Conservation (phyloP, 768 basidiomycete species). For the Naganishia kalamii region DNA sequence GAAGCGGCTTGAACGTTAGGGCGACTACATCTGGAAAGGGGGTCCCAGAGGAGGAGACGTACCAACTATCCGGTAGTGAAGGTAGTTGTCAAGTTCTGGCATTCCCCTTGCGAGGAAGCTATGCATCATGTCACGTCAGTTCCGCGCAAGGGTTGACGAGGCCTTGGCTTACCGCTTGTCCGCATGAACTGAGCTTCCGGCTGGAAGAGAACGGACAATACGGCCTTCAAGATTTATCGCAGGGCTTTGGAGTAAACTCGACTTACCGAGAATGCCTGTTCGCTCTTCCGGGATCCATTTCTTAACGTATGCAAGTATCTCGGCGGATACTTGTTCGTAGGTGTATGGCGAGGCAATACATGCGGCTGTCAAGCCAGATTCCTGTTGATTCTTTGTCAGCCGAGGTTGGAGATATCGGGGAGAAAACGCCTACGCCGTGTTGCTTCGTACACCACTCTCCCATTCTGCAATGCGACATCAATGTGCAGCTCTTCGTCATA, state of each 20-base stretch:
- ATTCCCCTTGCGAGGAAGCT: constrained; percentile 58
- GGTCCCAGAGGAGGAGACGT: constrained; percentile 19
- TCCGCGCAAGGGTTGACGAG: background rate
- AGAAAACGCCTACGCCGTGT: constrained; percentile 58
- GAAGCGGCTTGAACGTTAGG: background rate
- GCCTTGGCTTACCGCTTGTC: constrained; percentile 51
- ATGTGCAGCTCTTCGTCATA: background rate
- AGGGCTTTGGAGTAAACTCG: background rate
- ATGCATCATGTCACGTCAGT: background rate
- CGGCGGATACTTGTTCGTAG: constrained; percentile 56
- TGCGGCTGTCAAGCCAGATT: constrained; percentile 70
- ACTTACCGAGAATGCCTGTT: constrained; percentile 31
- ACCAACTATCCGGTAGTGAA: constrained; percentile 48
- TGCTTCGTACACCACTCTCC: constrained; percentile 77
- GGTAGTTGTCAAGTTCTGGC: constrained; percentile 65
- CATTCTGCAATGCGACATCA: constrained; percentile 57
- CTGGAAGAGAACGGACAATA: constrained; percentile 34
- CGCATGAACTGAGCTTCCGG: constrained; percentile 79
- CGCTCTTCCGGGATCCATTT: constrained; percentile 64
- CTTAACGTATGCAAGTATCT: constrained; percentile 71
- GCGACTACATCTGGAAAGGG: too few species aligned
- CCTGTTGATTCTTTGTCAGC: background rate
- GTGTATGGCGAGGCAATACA: constrained; percentile 68
- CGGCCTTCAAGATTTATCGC: background rate
- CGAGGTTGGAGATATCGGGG: constrained; percentile 3